Evolutionary conservation across 2,329 filamentous ascomycete genomes (phyloP).

Genomic region (Colletotrichum lentis): DNA sequence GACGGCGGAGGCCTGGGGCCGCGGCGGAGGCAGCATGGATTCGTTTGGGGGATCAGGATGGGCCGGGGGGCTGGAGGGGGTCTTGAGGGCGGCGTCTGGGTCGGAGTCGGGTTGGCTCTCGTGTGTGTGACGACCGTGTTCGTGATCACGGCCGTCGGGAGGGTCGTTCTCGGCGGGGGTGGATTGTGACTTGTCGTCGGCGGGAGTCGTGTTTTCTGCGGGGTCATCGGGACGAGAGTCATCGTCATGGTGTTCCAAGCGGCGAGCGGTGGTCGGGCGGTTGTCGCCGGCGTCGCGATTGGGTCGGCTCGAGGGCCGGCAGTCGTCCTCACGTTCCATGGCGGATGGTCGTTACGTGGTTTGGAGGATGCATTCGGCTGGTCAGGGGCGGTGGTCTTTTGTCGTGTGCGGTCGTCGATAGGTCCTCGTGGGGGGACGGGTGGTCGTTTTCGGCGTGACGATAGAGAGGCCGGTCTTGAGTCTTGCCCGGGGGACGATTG

Average conservation of each 20-base stretch:
- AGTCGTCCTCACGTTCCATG: constrained; percentile 49
- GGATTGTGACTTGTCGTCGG: constrained; percentile 22
- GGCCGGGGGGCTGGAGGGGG: constrained; percentile 20
- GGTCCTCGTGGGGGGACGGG: not conserved
- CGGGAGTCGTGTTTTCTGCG: not conserved
- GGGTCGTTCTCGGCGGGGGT: constrained; percentile 17
- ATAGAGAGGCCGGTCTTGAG: not conserved
- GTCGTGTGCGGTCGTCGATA: not conserved
- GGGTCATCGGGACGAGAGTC: constrained; percentile 38
- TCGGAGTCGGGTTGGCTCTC: not conserved
- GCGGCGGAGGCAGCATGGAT: constrained; percentile 40
- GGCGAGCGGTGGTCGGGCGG: constrained; percentile 41
- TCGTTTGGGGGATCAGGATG: constrained; percentile 23
- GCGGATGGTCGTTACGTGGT: constrained; percentile 39
- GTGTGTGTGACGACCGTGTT: constrained; percentile 1
- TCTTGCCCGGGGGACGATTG: not conserved
- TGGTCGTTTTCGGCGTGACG: not conserved
- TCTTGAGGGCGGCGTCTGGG: not conserved
- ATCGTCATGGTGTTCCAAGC: constrained; percentile 28
- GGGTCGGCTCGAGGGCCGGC: constrained; percentile 25
- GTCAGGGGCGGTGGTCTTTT: constrained; percentile 14
- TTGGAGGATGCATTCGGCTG: constrained; percentile 37
- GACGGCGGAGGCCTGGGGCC: constrained; percentile 28
- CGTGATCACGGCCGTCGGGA: not conserved
- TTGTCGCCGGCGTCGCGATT: constrained; percentile 40